Conservation (phyloP, 2,329 filamentous ascomycete species). For the Aspergillus fischeri region DNA sequence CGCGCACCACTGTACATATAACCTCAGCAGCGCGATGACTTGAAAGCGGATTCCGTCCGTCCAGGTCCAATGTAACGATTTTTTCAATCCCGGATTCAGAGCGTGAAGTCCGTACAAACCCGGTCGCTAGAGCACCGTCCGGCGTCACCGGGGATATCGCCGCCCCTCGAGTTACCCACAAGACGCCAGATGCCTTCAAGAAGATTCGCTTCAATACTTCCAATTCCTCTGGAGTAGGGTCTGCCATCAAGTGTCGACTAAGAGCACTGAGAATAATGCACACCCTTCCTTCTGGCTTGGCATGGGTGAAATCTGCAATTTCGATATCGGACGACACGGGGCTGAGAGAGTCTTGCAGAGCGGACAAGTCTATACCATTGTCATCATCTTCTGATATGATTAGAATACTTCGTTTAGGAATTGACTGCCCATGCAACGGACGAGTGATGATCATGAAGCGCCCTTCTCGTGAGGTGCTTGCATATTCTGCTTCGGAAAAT, state of each 20-base stretch:
- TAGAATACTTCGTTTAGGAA: conserved; percentile 1
- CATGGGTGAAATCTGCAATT: conserved; percentile 4
- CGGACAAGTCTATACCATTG: neutral
- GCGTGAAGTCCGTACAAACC: conserved; percentile 24
- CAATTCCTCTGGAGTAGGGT: neutral
- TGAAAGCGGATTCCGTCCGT: conserved; percentile 6
- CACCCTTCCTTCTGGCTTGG: conserved; percentile 8
- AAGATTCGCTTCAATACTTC: conserved; percentile 16
- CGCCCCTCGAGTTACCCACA: conserved; percentile 24
- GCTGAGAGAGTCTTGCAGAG: neutral
- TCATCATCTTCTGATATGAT: conserved; percentile 9
- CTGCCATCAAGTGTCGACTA: neutral
- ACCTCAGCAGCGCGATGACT: conserved; percentile 3
- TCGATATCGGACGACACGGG: neutral
- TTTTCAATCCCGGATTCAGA: conserved; percentile 19
- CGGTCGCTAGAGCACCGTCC: conserved; percentile 13
- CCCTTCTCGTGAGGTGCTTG: neutral
- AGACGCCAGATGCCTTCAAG: conserved; percentile 10
- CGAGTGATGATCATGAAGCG: neutral
- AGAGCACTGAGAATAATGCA: conserved; percentile 19
- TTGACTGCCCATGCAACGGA: neutral
- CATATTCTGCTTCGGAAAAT: neutral
- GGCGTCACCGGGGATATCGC: conserved; percentile 9
- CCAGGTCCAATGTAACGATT: conserved; percentile 24
- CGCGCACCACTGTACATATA: conserved; percentile 10